These are phyloP conservation scores for Diplodia sapinea DNA, from an alignment of 2,329 filamentous ascomycete species.

Conservation along the genomic window DNA sequence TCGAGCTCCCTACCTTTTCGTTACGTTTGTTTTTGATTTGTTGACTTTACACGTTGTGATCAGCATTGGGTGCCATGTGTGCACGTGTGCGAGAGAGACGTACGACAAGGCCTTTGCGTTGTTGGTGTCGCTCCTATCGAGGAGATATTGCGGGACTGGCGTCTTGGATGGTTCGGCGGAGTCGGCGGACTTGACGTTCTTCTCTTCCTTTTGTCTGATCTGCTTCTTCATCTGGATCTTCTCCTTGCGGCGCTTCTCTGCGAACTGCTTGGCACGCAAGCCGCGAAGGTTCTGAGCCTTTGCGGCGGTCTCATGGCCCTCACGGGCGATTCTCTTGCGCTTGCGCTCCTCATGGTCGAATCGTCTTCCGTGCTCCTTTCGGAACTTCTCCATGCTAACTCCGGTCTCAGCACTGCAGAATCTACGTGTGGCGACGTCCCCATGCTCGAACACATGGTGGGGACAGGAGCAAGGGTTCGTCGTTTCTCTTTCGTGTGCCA, in stretches of 20 bases:
- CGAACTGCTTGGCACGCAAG: slow-evolving; percentile 88
- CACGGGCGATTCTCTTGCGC: slow-evolving; percentile 86
- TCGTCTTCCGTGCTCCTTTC: slow-evolving; percentile 62
- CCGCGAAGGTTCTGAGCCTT: slow-evolving; percentile 93
- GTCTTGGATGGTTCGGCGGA: slow-evolving; percentile 79
- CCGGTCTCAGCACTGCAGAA: no score
- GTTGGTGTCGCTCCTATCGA: slow-evolving; percentile 76
- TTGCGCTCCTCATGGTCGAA: slow-evolving; percentile 86
- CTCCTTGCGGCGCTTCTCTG: slow-evolving; percentile 91
- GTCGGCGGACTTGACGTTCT: slow-evolving; percentile 86
- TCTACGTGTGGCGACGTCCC: no score
- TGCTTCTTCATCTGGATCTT: slow-evolving; percentile 63
- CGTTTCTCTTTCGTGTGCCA: no score
- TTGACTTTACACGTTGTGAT: background rate
- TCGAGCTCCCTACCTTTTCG: slow-evolving; percentile 63
- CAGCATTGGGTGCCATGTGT: no score
- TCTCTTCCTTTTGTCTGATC: slow-evolving; percentile 90
- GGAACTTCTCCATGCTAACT: slow-evolving; percentile 68
- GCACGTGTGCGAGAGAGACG: no score
- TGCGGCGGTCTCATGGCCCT: slow-evolving; percentile 84
- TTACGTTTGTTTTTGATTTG: slow-evolving; percentile 93
- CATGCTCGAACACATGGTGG: no score
- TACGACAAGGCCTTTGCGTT: slow-evolving; percentile 77
- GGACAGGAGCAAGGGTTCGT: no score
- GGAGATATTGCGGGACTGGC: slow-evolving; percentile 88